A percentile compares a stretch with the other conserved stretches of the same genome.
Evolutionary conservation across 495 filamentous ascomycete species (phyloP).

Genomic region (Penicillium roqueforti): DNA sequence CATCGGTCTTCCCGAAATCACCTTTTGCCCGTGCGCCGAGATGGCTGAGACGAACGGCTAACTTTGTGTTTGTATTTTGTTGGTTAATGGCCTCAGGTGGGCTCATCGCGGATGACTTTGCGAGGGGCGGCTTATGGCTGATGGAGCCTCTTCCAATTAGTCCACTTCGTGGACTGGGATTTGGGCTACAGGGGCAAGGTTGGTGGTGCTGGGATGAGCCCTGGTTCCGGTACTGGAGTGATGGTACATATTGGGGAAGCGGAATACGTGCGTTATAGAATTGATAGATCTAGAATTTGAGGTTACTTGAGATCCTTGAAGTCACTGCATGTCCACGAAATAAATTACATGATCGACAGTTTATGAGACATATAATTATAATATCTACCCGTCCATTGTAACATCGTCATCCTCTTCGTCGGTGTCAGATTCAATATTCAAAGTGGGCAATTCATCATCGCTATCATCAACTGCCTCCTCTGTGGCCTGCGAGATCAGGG

Average conservation of each 20-base stretch:
- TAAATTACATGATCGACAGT: not conserved
- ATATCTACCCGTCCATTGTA: slow-evolving; percentile 27
- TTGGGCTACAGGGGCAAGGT: slow-evolving; percentile 44
- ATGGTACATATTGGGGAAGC: slow-evolving; percentile 60
- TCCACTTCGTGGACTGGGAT: slow-evolving; percentile 48
- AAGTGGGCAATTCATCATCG: slow-evolving; percentile 46
- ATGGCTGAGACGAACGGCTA: slow-evolving; percentile 43
- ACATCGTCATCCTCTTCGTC: slow-evolving; percentile 42
- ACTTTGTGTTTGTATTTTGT: slow-evolving; percentile 45
- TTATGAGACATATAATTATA: not conserved
- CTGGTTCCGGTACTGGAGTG: slow-evolving; percentile 49
- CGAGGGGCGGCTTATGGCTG: slow-evolving; percentile 57
- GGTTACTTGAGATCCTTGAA: not conserved
- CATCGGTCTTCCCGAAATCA: slow-evolving; percentile 20
- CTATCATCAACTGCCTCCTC: slow-evolving; percentile 38
- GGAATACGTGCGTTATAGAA: slow-evolving; percentile 41
- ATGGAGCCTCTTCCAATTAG: slow-evolving; percentile 69
- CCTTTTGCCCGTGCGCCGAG: slow-evolving; percentile 29
- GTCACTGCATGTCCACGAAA: not conserved
- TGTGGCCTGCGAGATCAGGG: slow-evolving; percentile 7
- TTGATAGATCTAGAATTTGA: slow-evolving; percentile 6
- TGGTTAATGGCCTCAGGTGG: slow-evolving; percentile 58
- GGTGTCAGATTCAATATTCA: slow-evolving; percentile 47
- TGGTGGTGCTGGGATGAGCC: slow-evolving; percentile 55
- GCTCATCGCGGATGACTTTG: slow-evolving; percentile 59